Base-by-base conservation (phyloP, 805 yeast species). In the Martiniozyma abietophila region DNA sequence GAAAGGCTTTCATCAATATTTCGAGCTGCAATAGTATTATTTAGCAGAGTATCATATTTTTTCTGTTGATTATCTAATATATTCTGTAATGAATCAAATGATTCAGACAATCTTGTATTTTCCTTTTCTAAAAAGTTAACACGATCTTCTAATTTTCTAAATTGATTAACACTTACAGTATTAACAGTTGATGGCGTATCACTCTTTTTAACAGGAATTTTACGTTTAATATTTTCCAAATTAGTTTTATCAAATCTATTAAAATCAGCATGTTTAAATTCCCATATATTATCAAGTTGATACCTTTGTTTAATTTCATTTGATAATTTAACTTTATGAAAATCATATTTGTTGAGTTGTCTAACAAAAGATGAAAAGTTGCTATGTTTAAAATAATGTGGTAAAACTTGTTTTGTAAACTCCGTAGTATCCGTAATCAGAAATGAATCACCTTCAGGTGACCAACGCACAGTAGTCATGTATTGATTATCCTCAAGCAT, bases 341-440 rank as follows among this genome's bases (percentile, higher is more conserved):
- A 92, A 58, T 89, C 98, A 53, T 92, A 92, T 59, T 92, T 92
- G 67, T 92, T 92, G 49, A 92, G 66, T 55, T 92, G 98, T 29
- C 98, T 72, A 15, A 89, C 97, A 62, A 89, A 89, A 47, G 88
- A 75, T 24, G 97, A 89, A 61, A 89, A 92, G 61, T 92, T 92
- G 38, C 85, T 74, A 59, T 92, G 98, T 50, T 88, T 89, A 65
- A 92, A 92, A 58, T 89, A 95, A 33, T 77, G 74, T 11, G 97
- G 97, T 32, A 92, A 68, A 10, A 92, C 81, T 33, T 79, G 80
- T 44, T 80, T 80, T 23, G 96, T 84, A 59, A 88, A 88, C 47
- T 81, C 94, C 51, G 81, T 84, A 10, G 95, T 84, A 59, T 92
- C 94, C 22, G 82, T 53, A 23, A 92, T 95, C 27, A 89, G 82